A percentile compares a stretch with the other conserved stretches of the same genome.
These are phyloP conservation scores for Euphorbia celastroides DNA, from an alignment of 441 rosid genomes.

Conservation along the genomic window DNA sequence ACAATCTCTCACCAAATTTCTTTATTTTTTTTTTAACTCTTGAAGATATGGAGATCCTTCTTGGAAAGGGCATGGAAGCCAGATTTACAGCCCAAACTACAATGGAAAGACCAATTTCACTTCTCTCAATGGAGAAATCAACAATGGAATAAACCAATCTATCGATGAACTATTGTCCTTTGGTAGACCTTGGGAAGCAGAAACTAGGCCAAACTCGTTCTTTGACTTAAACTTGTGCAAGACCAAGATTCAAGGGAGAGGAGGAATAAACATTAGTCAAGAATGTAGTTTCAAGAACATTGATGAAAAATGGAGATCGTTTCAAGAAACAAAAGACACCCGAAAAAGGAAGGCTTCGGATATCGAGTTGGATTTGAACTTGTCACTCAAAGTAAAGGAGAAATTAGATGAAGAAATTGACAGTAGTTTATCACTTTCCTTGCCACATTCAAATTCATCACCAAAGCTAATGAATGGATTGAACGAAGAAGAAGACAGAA, in stretches of 20 bases:
- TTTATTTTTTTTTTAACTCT: background rate
- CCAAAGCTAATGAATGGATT: constrained; percentile 26
- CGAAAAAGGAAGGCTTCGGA: constrained; percentile 38
- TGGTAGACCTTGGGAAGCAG: constrained; percentile 26
- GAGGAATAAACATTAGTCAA: constrained; percentile 12
- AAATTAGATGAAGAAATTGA: constrained; percentile 19
- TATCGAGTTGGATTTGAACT: constrained; percentile 56
- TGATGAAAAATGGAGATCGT: constrained; percentile 10
- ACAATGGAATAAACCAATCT: constrained; percentile 21
- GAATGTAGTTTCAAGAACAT: background rate
- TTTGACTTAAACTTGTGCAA: constrained; percentile 11
- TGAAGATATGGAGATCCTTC: constrained; percentile 41
- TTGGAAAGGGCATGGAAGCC: constrained; percentile 39
- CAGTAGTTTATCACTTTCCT: constrained; percentile 55
- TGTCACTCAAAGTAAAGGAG: constrained; percentile 47
- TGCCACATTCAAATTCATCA: constrained; percentile 42
- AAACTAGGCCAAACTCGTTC: constrained; percentile 24
- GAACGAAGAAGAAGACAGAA: constrained; percentile 37
- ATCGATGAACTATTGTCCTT: constrained; percentile 27
- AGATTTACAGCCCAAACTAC: constrained; percentile 22
- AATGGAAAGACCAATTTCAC: constrained; percentile 20
- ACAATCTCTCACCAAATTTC: too few species aligned
- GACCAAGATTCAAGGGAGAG: constrained; percentile 21
- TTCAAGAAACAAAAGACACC: constrained; percentile 23
- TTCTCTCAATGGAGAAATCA: constrained; percentile 15